phyloP scores from a whole-genome alignment of 2,329 filamentous ascomycete genomes.

The Colletotrichum tropicale region DNA sequence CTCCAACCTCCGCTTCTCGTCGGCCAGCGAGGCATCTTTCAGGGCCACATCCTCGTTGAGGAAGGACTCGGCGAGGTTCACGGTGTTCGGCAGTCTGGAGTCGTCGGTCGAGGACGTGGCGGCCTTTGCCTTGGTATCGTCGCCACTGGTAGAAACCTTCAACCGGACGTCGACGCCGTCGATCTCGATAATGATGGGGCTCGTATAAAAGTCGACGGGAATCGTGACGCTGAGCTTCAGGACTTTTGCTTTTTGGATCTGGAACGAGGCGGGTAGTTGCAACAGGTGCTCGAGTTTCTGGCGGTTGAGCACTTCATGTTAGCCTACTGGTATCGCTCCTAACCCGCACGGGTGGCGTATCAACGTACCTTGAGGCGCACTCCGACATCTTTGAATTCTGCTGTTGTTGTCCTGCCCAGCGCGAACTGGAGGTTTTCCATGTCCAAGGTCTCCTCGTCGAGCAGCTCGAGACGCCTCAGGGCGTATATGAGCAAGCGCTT shows the following conservation, averaged over 20 bases:
- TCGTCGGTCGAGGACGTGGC: conserved; percentile 26
- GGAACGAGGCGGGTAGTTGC: conserved; percentile 74
- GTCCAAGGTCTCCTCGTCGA: conserved; percentile 87
- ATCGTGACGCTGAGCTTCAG: conserved; percentile 80
- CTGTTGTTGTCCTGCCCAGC: conserved; percentile 79
- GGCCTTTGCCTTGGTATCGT: conserved; percentile 28
- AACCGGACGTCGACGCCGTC: conserved; percentile 79
- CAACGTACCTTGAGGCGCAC: conserved; percentile 69
- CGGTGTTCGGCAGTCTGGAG: conserved; percentile 65
- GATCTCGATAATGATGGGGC: conserved; percentile 81
- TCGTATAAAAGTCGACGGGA: conserved; percentile 86
- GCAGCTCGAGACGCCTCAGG: conserved; percentile 79
- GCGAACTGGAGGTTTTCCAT: conserved; percentile 85
- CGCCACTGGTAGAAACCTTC: conserved; percentile 48
- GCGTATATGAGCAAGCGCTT: conserved; percentile 89
- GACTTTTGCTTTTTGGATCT: conserved; percentile 76
- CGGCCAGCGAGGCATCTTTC: conserved; percentile 66
- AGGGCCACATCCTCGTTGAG: conserved; percentile 39
- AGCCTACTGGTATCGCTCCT: background rate
- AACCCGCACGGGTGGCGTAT: background rate
- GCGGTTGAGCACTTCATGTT: background rate
- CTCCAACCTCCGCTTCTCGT: conserved; percentile 70
- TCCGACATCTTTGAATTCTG: conserved; percentile 88
- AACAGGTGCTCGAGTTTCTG: conserved; percentile 82
- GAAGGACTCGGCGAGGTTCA: conserved; percentile 79